These are phyloP conservation scores for Oryza coarctata DNA, from an alignment of 176 grass and related monocot genomes.

Conservation along the genomic window DNA sequence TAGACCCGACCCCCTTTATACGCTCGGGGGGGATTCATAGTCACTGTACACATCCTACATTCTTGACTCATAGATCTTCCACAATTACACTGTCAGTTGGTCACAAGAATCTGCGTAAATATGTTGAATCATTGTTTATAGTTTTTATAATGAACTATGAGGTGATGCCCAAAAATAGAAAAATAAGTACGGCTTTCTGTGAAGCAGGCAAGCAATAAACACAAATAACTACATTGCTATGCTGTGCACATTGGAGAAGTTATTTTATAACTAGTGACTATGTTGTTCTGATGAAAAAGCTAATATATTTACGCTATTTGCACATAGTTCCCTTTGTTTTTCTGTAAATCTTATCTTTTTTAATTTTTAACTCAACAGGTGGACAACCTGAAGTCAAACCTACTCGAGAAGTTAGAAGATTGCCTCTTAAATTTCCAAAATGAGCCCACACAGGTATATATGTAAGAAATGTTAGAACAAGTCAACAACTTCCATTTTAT, in stretches of 20 bases:
- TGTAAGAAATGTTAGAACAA: conserved; percentile 34
- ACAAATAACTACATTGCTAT: neutral
- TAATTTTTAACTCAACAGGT: conserved; percentile 57
- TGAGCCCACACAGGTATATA: conserved; percentile 58
- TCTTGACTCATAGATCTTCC: neutral
- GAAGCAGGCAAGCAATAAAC: neutral
- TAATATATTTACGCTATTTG: neutral
- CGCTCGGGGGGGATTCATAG: too few species aligned
- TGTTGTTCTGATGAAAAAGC: conserved; percentile 25
- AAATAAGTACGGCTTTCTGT: neutral
- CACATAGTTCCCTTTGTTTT: conserved; percentile 1
- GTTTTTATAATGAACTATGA: conserved; percentile 5
- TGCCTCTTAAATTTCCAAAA: conserved; percentile 79
- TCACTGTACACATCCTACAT: too few species aligned
- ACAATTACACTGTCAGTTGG: neutral
- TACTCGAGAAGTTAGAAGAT: conserved; percentile 94
- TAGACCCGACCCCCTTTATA: too few species aligned
- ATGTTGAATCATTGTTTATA: neutral
- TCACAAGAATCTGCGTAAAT: neutral
- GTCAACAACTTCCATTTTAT: conserved; percentile 12
- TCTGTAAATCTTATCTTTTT: conserved; percentile 35
- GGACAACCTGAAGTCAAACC: conserved; percentile 82
- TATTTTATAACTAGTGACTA: conserved; percentile 19
- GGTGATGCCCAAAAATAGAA: neutral
- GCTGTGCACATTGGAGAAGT: conserved; percentile 17